A percentile compares a stretch with the other conserved stretches of the same genome.
These are phyloP conservation scores for Nitzschia sp. DNA, from an alignment of 108 stramenopile species.

Conservation along the genomic window DNA sequence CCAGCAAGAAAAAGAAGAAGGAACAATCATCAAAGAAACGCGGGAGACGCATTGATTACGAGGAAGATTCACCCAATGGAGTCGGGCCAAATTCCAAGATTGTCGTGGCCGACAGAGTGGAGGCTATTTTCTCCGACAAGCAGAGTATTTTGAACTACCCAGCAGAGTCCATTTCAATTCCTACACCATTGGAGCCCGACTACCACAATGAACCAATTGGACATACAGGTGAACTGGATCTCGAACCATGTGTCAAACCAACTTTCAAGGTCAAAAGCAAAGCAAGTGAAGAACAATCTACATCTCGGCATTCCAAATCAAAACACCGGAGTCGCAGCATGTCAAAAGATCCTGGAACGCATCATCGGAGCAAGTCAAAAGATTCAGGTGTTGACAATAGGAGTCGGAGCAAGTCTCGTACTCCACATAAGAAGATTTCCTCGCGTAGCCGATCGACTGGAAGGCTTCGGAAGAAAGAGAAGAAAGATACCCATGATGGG, in stretches of 20 bases:
- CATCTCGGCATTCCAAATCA: neutral
- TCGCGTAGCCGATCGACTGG: neutral
- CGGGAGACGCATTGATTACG: constrained; percentile 7
- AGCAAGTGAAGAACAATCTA: too few relatives aligned
- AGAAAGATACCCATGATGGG: neutral
- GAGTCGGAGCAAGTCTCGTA: neutral
- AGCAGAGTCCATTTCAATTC: too few relatives aligned
- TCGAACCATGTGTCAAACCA: neutral
- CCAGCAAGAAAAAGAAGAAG: constrained; percentile 11
- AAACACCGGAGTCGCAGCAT: constrained; percentile 14
- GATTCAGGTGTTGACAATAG: neutral
- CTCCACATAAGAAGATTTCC: neutral
- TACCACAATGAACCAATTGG: neutral
- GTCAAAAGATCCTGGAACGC: constrained; percentile 6
- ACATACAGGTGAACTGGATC: neutral
- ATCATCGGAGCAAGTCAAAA: neutral
- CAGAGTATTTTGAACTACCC: neutral
- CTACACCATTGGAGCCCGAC: too few relatives aligned
- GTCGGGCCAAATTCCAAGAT: neutral
- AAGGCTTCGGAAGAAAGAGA: neutral
- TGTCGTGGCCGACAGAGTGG: constrained; percentile 14
- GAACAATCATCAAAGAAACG: constrained; percentile 4
- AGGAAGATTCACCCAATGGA: neutral
- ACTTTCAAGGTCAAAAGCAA: neutral
- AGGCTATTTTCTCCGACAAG: constrained; percentile 8